These are phyloP conservation scores for Sporobolomyces roseus DNA, from an alignment of 768 basidiomycete species.

Conservation along the genomic window DNA sequence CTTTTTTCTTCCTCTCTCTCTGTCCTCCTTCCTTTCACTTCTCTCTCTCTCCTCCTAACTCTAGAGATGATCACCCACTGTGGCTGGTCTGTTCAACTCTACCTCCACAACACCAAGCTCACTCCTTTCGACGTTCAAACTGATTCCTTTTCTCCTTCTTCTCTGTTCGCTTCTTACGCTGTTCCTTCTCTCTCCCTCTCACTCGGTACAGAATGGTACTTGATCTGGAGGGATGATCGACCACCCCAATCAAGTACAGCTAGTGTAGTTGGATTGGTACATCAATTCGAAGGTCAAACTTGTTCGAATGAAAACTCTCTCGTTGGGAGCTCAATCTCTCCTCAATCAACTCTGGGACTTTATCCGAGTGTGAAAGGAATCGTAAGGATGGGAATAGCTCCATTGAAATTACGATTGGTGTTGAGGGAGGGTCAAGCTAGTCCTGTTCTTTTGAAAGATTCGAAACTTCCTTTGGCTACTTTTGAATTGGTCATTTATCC, in stretches of 20 bases:
- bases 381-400: background rate
- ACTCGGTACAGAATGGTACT: background rate
- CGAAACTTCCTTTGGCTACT: no score
- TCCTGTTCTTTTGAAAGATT: no score
- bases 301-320: background rate
- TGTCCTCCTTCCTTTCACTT: background rate
- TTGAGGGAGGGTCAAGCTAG: background rate
- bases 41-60: background rate
- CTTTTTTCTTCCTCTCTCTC: background rate
- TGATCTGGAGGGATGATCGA: conserved; percentile 16
- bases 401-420: background rate
- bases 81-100: conserved; percentile 16
- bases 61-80: background rate
- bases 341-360: background rate
- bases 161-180: background rate
- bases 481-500: no score
- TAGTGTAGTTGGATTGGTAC: background rate
- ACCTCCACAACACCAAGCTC: background rate
- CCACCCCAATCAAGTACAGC: background rate
- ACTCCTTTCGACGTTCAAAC: background rate
- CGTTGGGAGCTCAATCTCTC: background rate
- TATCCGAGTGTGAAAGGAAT: background rate
- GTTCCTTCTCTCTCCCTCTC: background rate
- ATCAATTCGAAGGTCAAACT: background rate
- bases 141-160: no score